Evolutionary conservation across 164 flowering plant genomes (phyloP).

Genomic region (Tetrastigma voinierianum): DNA sequence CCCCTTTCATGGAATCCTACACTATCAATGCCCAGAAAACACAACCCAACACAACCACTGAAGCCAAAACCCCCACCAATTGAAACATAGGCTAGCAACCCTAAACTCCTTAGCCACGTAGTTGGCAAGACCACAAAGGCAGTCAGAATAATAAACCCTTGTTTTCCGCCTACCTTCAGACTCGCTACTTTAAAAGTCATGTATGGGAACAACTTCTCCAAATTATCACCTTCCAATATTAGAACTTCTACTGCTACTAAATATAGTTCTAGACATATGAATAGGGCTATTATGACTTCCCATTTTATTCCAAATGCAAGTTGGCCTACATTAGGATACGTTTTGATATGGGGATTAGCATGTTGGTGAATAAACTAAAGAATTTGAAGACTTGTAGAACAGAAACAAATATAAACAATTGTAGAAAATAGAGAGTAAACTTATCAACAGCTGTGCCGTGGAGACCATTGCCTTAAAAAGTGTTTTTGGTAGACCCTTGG

Average conservation of each 20-base stretch:
- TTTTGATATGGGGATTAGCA: slow-evolving; percentile 27
- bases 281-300: slow-evolving; percentile 28
- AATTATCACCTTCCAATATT: slow-evolving; percentile 61
- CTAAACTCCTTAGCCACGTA: slow-evolving; percentile 41
- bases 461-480: no score
- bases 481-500: no score
- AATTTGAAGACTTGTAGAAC: no score
- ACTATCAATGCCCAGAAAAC: slow-evolving; percentile 48
- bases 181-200: slow-evolving; percentile 17
- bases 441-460: no score
- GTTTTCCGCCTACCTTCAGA: slow-evolving; percentile 30
- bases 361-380: no score
- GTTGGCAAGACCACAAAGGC: slow-evolving; percentile 49
- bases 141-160: slow-evolving; percentile 35
- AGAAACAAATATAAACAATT: no score
- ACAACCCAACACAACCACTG: slow-evolving; percentile 24
- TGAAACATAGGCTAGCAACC: slow-evolving; percentile 47
- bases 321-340: slow-evolving; percentile 57
- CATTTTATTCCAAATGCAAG: slow-evolving; percentile 46
- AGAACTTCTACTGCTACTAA: slow-evolving; percentile 49
- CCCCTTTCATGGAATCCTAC: slow-evolving; percentile 49
- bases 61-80: slow-evolving; percentile 53
- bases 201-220: slow-evolving; percentile 47
- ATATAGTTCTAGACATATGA: slow-evolving; percentile 48
- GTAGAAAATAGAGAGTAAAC: no score